Base-by-base conservation (phyloP, 2,329 filamentous ascomycete species). In the Plenodomus biglobosus region DNA sequence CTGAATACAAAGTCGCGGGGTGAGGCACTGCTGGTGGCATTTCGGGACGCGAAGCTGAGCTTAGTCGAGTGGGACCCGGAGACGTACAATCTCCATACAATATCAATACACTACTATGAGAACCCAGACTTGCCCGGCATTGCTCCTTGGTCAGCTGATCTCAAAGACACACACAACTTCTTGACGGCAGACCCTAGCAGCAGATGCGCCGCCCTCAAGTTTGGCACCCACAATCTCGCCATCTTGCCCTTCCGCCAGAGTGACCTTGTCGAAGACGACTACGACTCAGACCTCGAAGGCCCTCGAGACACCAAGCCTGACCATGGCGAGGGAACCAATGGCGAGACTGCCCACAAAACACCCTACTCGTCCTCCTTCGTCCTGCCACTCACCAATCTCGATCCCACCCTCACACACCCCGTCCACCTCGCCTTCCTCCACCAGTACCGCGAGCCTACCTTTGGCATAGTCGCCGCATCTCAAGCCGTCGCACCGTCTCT, bases 101-200 rank as follows among this genome's bases (percentile, higher is more conserved):
- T 94, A 55, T 97, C 92, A 42, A 92, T 99, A 64, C 94, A 99
- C 76, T 97, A 92, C 78, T 99, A 97, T 75, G 94, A 99, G 72
- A 89, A 94, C 70, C 92, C 96, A 66, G 92, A 96, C 68, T 78
- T 92, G 53, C 84, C 87, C 58, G 85, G 87, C 44, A 62, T 65
- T 60, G 87, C 84, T 54, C 92, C 92, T 0, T 96, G 91, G 87
- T 85, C 87, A 42, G 81, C 87, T 43, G 82, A 87, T 46, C 76
- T 95, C 64, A 84, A 83, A 68, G 83, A 88, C 54, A 90, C 87
- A 68, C 81, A 85, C 71, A 96, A 88, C 70, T 88, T 88, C 62
- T 78, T 99, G 63, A 87, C 87, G 41, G 89, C 92, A 50, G 94
- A 99, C 65, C 92, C 94, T 1, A 87, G 87, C 60, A 96, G 90